These are phyloP conservation scores for Aspergillus bombycis DNA, from an alignment of 2,329 filamentous ascomycete genomes.

Conservation along the genomic window DNA sequence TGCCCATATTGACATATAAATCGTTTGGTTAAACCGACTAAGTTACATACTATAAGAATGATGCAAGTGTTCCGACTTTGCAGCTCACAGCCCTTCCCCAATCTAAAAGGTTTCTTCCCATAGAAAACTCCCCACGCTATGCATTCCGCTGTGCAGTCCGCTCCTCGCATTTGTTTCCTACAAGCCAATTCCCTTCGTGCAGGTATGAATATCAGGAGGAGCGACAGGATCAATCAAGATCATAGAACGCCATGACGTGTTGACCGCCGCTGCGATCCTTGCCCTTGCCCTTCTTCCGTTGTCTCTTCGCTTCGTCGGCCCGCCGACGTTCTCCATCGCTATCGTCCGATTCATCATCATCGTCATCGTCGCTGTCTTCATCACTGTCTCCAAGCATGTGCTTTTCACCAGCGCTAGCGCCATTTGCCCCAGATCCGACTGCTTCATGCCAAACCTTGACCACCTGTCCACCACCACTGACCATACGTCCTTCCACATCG, in stretches of 20 bases:
- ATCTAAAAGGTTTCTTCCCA: background rate
- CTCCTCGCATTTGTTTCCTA: background rate
- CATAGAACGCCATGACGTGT: slow-evolving; percentile 48
- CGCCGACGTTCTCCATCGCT: slow-evolving; percentile 50
- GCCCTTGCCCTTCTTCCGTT: slow-evolving; percentile 49
- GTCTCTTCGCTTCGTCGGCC: slow-evolving; percentile 50
- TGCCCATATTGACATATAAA: background rate
- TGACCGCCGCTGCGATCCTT: slow-evolving; percentile 43
- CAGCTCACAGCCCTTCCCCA: background rate
- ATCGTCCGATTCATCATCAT: slow-evolving; percentile 46
- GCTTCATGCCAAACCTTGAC: slow-evolving; percentile 90
- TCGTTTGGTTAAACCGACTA: background rate
- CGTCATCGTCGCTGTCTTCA: slow-evolving; percentile 40
- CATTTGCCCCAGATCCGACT: slow-evolving; percentile 54
- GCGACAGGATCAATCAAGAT: slow-evolving; percentile 43
- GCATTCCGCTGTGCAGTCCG: background rate
- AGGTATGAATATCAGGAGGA: slow-evolving; percentile 17
- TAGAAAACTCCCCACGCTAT: background rate
- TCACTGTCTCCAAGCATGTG: slow-evolving; percentile 48
- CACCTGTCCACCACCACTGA: slow-evolving; percentile 81
- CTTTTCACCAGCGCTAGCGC: slow-evolving; percentile 38
- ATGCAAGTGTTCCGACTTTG: background rate
- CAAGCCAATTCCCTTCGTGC: background rate
- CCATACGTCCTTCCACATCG: slow-evolving; percentile 81
- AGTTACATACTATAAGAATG: background rate